These are phyloP conservation scores for Mycotypha africana DNA, from an alignment of 371 early-diverging fungal genomes.

Conservation along the genomic window DNA sequence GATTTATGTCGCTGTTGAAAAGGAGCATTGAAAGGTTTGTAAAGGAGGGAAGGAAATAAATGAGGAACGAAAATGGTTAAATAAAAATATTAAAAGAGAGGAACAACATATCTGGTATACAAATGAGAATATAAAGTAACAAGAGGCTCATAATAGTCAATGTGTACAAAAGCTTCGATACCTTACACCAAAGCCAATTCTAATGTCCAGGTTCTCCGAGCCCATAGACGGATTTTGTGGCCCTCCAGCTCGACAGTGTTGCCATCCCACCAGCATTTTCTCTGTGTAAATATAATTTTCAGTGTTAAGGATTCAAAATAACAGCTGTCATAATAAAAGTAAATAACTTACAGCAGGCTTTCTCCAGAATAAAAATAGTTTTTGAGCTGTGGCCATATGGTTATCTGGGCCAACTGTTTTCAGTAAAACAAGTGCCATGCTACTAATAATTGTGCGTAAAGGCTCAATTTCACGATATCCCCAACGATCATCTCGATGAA, in stretches of 20 bases:
- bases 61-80: too few relatives aligned
- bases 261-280: conserved; percentile 84
- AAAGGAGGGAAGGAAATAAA: too few relatives aligned
- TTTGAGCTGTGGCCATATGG: conserved; percentile 69
- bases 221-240: conserved; percentile 63
- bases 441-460: conserved; percentile 50
- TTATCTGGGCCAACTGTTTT: conserved; percentile 66
- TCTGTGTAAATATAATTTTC: conserved; percentile 20
- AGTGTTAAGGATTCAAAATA: too few relatives aligned
- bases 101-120: too few relatives aligned
- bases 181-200: conserved; percentile 66
- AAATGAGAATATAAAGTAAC: too few relatives aligned
- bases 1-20: too few relatives aligned
- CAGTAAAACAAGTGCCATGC: conserved; percentile 59
- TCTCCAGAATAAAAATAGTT: conserved; percentile 69
- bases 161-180: too few relatives aligned
- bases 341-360: conserved; percentile 62
- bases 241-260: conserved; percentile 51
- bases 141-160: too few relatives aligned
- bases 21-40: too few relatives aligned
- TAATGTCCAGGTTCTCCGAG: conserved; percentile 73
- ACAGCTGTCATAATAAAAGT: background rate
- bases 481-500: conserved; percentile 61
- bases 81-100: too few relatives aligned
- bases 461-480: conserved; percentile 70